A percentile compares a stretch with the other conserved stretches of the same genome.
phyloP scores from a whole-genome alignment of 2,329 filamentous ascomycete species.

The Fusarium udum region DNA sequence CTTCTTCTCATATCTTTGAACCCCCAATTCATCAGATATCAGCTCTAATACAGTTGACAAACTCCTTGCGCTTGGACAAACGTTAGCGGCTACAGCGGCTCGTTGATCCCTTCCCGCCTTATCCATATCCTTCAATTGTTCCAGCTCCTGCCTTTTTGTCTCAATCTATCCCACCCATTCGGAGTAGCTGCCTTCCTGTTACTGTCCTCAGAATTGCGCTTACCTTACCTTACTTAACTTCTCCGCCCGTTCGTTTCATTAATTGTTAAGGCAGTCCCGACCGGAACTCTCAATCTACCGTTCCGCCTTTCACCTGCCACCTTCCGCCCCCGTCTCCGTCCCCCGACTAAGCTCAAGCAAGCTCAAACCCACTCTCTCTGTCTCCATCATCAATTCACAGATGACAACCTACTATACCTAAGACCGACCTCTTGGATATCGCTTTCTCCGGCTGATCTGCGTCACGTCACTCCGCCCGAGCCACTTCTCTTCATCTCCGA shows the following conservation, averaged over 20 bases:
- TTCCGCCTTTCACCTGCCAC: slow-evolving; percentile 16
- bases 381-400: slow-evolving; percentile 28
- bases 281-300: slow-evolving; percentile 31
- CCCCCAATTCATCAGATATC: not conserved
- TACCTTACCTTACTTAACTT: not conserved
- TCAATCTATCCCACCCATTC: slow-evolving; percentile 10
- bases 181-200: not conserved
- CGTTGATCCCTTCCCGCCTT: slow-evolving; percentile 26
- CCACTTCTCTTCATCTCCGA: not conserved
- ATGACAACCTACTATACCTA: not conserved
- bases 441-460: not conserved
- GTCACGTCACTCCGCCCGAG: slow-evolving; percentile 10
- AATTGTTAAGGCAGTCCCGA: slow-evolving; percentile 17
- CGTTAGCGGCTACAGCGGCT: slow-evolving; percentile 29
- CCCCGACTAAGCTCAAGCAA: slow-evolving; percentile 24
- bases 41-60: not conserved
- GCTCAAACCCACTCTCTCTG: slow-evolving; percentile 21
- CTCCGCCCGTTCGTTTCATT: not conserved
- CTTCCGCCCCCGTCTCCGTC: slow-evolving; percentile 31
- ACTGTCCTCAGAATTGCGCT: not conserved
- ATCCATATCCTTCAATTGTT: slow-evolving; percentile 7
- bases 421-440: slow-evolving; percentile 3
- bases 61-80: slow-evolving; percentile 5
- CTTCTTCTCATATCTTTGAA: not conserved
- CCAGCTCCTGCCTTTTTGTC: slow-evolving; percentile 2